Evolutionary conservation across 495 filamentous ascomycete genomes (phyloP), one percentile per base, ranked within the genome.

Genomic region (Chaetomidium leptoderma): DNA sequence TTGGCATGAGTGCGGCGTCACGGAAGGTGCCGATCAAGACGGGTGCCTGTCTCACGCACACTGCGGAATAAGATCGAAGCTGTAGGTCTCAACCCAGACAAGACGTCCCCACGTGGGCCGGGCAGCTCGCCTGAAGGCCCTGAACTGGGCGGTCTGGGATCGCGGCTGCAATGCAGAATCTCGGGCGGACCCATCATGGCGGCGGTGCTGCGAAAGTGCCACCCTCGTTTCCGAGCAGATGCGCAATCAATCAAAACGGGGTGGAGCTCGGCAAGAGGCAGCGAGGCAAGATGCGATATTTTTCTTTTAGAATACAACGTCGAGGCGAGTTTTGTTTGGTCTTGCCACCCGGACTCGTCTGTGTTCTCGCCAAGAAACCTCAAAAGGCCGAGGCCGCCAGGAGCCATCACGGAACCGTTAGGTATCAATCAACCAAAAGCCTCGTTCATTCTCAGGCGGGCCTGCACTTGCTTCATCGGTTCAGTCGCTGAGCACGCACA

Each of bases 201-300:
- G 27, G 58, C 32, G 35, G 49, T 54, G 58, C 50, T 33, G 32
- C 19, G 6, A 11, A 11, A 5, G 3, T 36, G 35, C 26, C 30
- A 27, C 44, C 21, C 17, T 55, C 52, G 32, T 36, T 43, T 40
- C 33, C 44, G 50, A 24, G 26, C 49, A 32, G 39, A 24, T 46
- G 49, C 33, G n/a, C n/a, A n/a, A n/a, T 57, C 59, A 57, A 61
- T 48, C 47, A 57, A 53, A 57, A 39, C 19, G 24, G 10, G 42
- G 53, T 53, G 59, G 59, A 54, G 42, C 59, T 57, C 53, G 59
- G 53, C 33, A 55, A 50, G 33, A 33, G 57, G 56, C 24, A 63
- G 35, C 26, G 23, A 59, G 47, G 55, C 40, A 39, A 33, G 57
- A 17, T 54, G 43, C 53, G 57, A 63, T 47, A 59, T 59, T 53